A percentile compares a stretch with the other conserved stretches of the same genome.
phyloP scores from a whole-genome alignment of 2,329 filamentous ascomycete species.

The Akanthomyces muscarius region DNA sequence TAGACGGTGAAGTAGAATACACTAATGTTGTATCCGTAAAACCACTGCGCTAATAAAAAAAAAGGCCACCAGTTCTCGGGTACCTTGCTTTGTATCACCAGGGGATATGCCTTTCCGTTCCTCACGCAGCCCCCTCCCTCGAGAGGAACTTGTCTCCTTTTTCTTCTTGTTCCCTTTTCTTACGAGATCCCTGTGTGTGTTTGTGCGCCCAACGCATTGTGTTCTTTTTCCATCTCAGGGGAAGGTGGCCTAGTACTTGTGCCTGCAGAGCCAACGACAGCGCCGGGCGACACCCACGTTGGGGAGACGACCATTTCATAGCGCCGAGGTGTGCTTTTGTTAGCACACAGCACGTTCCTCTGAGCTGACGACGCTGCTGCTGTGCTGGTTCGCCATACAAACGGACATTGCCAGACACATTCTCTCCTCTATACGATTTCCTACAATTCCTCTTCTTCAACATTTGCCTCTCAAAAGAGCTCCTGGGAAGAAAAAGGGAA shows the following conservation, averaged over 20 bases:
- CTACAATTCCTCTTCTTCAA: no score
- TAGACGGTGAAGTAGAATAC: no score
- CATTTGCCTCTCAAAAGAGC: no score
- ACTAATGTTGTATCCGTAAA: no score
- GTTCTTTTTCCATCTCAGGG: background rate
- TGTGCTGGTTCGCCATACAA: background rate
- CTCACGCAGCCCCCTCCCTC: no score
- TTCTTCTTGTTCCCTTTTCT: no score
- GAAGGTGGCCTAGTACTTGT: background rate
- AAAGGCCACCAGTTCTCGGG: background rate
- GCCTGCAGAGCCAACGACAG: conserved; percentile 4
- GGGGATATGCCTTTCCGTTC: no score
- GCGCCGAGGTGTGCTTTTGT: background rate
- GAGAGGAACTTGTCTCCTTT: no score
- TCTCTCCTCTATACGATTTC: no score
- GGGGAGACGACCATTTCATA: background rate
- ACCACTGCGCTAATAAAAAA: background rate
- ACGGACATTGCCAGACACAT: background rate
- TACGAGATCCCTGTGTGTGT: no score
- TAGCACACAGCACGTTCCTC: background rate
- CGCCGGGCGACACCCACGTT: conserved; percentile 13
- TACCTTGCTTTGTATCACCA: background rate
- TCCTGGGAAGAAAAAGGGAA: background rate
- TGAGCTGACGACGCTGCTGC: background rate
- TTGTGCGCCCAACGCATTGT: background rate